These are phyloP conservation scores for Apiospora arundinis DNA, from an alignment of 2,329 filamentous ascomycete species.

Conservation along the genomic window DNA sequence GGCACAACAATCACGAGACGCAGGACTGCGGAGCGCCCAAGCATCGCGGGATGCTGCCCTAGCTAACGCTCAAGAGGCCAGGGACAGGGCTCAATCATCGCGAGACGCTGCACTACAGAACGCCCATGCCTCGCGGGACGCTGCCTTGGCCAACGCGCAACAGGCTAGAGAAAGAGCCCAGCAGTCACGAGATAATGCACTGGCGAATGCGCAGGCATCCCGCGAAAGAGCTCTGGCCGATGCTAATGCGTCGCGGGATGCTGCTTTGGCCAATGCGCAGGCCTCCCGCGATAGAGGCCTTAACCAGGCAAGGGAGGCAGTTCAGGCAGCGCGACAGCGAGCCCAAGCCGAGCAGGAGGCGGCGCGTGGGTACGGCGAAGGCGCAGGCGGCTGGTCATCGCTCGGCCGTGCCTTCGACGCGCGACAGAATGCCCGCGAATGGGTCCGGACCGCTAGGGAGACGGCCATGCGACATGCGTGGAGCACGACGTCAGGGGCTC, in stretches of 20 bases:
- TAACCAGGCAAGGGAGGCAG: not conserved
- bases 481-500: not conserved
- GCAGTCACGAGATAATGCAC: not conserved
- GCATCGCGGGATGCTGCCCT: not conserved
- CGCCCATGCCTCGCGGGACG: not conserved
- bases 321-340: not conserved
- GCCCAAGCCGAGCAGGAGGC: too few relatives aligned
- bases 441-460: not conserved
- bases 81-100: too few relatives aligned
- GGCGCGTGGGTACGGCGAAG: not conserved
- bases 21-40: not conserved
- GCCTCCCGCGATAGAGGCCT: not conserved
- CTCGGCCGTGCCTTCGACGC: slow-evolving; percentile 7
- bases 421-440: slow-evolving; percentile 8
- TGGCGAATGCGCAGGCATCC: not conserved
- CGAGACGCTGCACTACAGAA: not conserved
- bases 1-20: not conserved
- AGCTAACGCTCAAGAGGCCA: not conserved
- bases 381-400: not conserved
- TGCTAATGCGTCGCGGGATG: not conserved
- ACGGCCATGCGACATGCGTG: slow-evolving; percentile 6
- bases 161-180: not conserved
- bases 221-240: not conserved
- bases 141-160: not conserved
- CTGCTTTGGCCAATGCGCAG: not conserved